phyloP scores from a whole-genome alignment of 257 asterid genomes.

The Paulownia fortunei region DNA sequence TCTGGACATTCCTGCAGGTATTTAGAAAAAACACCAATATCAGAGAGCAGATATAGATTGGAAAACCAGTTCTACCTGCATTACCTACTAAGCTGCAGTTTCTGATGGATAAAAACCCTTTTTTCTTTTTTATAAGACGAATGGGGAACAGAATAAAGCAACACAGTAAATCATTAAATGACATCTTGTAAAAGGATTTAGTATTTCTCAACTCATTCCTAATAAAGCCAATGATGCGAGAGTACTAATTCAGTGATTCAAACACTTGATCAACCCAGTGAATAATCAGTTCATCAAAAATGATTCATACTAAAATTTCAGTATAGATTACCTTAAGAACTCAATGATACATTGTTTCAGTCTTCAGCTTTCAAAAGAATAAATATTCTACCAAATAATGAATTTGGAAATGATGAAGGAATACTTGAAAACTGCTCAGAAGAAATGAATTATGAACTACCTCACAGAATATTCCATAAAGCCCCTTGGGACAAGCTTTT shows the following conservation, averaged over 20 bases:
- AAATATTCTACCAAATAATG: not conserved
- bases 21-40: slow-evolving; percentile 25
- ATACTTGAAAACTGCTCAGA: slow-evolving; percentile 8
- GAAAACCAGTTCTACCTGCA: slow-evolving; percentile 21
- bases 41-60: slow-evolving; percentile 6
- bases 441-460: slow-evolving; percentile 42
- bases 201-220: slow-evolving; percentile 13
- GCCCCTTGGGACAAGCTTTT: slow-evolving; percentile 95
- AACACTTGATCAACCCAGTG: slow-evolving; percentile 19
- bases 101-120: not conserved
- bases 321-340: not conserved
- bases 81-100: slow-evolving; percentile 11
- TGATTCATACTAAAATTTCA: too few species aligned
- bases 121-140: not conserved
- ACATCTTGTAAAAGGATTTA: slow-evolving; percentile 28
- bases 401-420: not conserved
- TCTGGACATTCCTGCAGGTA: slow-evolving; percentile 83
- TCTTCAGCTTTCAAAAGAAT: slow-evolving; percentile 18
- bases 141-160: slow-evolving; percentile 1
- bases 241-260: not conserved
- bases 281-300: too few species aligned
- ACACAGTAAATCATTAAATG: not conserved
- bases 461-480: slow-evolving; percentile 90
- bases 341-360: not conserved
- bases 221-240: not conserved